Evolutionary conservation across 169 alveolate genomes (phyloP), one percentile per base, ranked within the genome.

Genomic region (Cryptosporidium viatorum): DNA sequence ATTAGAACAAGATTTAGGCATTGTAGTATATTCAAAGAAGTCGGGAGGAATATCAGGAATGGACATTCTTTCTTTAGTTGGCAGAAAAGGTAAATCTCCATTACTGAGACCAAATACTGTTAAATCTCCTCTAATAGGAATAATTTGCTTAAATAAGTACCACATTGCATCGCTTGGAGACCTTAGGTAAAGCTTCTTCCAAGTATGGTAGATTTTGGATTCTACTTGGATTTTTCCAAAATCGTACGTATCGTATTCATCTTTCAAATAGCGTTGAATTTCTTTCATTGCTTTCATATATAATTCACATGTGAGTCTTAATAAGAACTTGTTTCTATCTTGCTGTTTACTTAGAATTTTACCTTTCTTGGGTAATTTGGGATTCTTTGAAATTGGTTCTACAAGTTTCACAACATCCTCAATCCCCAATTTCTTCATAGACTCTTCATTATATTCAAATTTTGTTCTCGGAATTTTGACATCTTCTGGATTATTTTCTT

Each of bases 121-220:
- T 58, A 80, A 31, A 31, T 80, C 89, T 3, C 89, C 89, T 65
- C 89, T 33, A n/a, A 80, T 29, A 3, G 71, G 65, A 39, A 80
- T 80, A 18, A 80, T 60, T 43, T 67, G 71, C 35, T 62, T 59
- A 41, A 80, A 80, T 33, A 80, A 12, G 23, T 80, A 59, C 89
- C 89, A 80, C 68, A 80, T 23, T 9, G 80, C 70, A 21, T 80
- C n/a, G 23, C 75, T 80, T 29, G 89, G 89, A 14, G 89, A 80
- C 18, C 59, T 80, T 39, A 41, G 29, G 23, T 80, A 80, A 29
- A 80, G 50, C n/a, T 60, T 45, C 14, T 43, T 37, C 89, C 89
- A 80, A 4, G 60, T 62, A 0, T 67, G 43, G 69, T 80, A 80
- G 39, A 80, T 80, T 21, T 31, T 58, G 5, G 55, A 41, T 26